These are phyloP conservation scores for Globisporangium echinulatum DNA, from an alignment of 352 stramenopile species.

Conservation along the genomic window DNA sequence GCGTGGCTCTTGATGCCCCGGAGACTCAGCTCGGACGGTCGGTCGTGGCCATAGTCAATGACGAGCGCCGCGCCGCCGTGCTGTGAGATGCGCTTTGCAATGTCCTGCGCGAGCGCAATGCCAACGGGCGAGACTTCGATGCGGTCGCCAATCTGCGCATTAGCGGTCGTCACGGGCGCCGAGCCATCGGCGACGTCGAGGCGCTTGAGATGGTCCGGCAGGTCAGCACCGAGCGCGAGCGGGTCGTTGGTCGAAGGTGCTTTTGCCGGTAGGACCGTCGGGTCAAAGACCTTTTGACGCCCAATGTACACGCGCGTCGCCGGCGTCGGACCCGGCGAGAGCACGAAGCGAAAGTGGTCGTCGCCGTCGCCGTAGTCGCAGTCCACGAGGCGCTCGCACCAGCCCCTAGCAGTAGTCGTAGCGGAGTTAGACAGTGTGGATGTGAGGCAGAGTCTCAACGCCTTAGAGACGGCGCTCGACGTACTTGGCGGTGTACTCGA, in stretches of 20 bases:
- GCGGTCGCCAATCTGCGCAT: constrained; percentile 74
- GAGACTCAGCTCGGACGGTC: constrained; percentile 84
- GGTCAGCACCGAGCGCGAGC: constrained; percentile 17
- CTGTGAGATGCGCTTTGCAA: constrained; percentile 83
- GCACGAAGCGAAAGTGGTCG: constrained; percentile 91
- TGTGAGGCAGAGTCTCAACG: background rate
- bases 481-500: constrained; percentile 89
- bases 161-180: constrained; percentile 33
- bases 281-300: constrained; percentile 74
- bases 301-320: constrained; percentile 88
- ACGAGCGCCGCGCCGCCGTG: constrained; percentile 87
- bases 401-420: constrained; percentile 47
- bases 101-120: constrained; percentile 89
- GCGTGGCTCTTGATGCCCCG: constrained; percentile 92
- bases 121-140: constrained; percentile 93
- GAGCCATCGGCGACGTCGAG: constrained; percentile 46
- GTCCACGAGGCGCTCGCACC: constrained; percentile 94
- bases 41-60: constrained; percentile 94
- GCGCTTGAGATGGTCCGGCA: constrained; percentile 25
- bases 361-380: constrained; percentile 72
- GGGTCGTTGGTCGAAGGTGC: constrained; percentile 17
- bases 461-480: background rate
- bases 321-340: constrained; percentile 89
- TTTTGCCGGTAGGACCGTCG: constrained; percentile 19
- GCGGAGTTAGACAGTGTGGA: background rate